A percentile compares a stretch with the other conserved stretches of the same genome.
Conservation (phyloP, 345 rosid genomes). For the Boechera stricta region DNA sequence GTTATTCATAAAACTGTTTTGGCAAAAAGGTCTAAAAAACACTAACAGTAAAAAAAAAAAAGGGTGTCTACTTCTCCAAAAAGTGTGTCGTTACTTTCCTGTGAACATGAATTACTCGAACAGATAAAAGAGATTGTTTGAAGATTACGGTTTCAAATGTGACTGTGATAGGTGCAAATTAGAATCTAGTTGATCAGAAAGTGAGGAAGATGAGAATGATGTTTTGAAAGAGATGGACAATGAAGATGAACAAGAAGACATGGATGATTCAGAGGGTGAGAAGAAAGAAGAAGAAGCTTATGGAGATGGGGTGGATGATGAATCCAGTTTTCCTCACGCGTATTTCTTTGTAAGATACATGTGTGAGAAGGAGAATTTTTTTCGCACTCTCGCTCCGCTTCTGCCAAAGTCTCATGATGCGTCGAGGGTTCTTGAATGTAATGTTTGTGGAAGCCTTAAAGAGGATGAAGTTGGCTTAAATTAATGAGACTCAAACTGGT, state of each 20-base stretch:
- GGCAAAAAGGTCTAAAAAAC: too few relatives aligned
- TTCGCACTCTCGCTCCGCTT: slow-evolving; percentile 82
- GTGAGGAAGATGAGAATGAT: slow-evolving; percentile 55
- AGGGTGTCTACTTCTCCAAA: too few relatives aligned
- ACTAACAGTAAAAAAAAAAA: too few relatives aligned
- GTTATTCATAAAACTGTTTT: too few relatives aligned
- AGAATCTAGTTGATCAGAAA: slow-evolving; percentile 84
- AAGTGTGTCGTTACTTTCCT: slow-evolving; percentile 58
- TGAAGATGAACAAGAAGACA: slow-evolving; percentile 55
- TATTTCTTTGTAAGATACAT: slow-evolving; percentile 80
- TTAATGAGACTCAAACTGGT: slow-evolving; percentile 12
- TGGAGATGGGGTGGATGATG: slow-evolving; percentile 37
- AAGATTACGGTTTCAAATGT: slow-evolving; percentile 81
- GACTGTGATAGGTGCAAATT: slow-evolving; percentile 90
- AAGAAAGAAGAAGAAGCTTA: slow-evolving; percentile 23
- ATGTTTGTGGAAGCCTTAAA: slow-evolving; percentile 76
- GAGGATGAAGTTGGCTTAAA: slow-evolving; percentile 46
- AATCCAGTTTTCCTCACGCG: slow-evolving; percentile 71
- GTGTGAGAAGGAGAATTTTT: slow-evolving; percentile 67
- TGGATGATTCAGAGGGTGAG: slow-evolving; percentile 42
- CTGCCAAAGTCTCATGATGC: slow-evolving; percentile 48
- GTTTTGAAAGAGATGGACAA: slow-evolving; percentile 42
- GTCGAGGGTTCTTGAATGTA: slow-evolving; percentile 73
- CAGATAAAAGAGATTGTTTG: slow-evolving; percentile 65
- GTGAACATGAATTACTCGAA: slow-evolving; percentile 63